Evolutionary conservation across 2,329 filamentous ascomycete genomes (phyloP), one percentile per base, ranked within the genome.

Genomic region (Claviceps citrina): DNA sequence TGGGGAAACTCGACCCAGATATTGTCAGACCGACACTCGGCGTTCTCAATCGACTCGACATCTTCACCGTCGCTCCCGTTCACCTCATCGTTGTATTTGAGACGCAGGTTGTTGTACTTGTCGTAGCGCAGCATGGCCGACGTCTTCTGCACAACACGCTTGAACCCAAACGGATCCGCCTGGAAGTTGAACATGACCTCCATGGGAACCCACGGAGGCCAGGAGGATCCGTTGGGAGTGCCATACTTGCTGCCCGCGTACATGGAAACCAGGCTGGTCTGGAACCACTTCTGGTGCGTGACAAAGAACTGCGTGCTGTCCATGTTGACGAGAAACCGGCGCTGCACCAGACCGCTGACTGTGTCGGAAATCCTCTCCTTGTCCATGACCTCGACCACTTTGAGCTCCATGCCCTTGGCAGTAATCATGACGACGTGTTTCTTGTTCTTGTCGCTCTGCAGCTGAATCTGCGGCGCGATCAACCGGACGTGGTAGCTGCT

Each of bases 301-400:
- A 98, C 87, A 50, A 98, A 99, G 62, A 98, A 95, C 57, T 99
- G 91, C 22, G 93, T 81, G 54, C 89, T 93, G 61, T 98, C 91
- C 82, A 96, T 95, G 49, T 86, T 84, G 46, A 95, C 78, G 22
- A 87, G 76, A 64, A 96, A 95, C 7, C 91, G 81, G 28, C 87
- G 81, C 57, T 98, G 93, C 1, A 98, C 89, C 34, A 99, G 71
- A 40, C 91, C 93, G 53, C 85, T 94, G 52, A 99, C 86, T 49
- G 84, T 81, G 56, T 99, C 91, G 36, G 78, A 87, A 42, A 96
- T 76, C 44, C 91, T 76, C 52, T 86, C 81, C 60, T 93, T 95
- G 62, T 98, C 91, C 82, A 96, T 94, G 51, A 98, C 89, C 48
- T 95, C 89, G 16, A 98, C 76, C 9, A 98, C 83, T 64, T 96